phyloP scores from a whole-genome alignment of 2,329 filamentous ascomycete genomes.

The Hymenoscyphus occultus region DNA sequence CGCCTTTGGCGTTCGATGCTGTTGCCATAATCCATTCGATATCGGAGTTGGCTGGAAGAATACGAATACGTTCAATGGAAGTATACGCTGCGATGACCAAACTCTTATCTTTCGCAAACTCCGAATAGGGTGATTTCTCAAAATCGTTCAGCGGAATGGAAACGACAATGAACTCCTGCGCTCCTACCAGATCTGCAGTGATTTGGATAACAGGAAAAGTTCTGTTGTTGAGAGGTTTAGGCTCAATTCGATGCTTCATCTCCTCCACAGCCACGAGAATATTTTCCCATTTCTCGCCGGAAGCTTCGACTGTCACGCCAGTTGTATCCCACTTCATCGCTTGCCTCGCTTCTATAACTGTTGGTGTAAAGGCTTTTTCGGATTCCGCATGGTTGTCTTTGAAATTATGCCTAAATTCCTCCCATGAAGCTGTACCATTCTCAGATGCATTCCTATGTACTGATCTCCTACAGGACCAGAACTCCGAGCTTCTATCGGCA shows the following conservation, averaged over 20 bases:
- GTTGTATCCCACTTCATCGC: constrained; percentile 47
- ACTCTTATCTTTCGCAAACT: constrained; percentile 42
- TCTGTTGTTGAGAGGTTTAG: constrained; percentile 57
- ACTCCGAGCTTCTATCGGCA: constrained; percentile 45
- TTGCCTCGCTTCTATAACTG: constrained; percentile 45
- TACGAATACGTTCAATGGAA: constrained; percentile 58
- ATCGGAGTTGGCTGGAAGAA: constrained; percentile 36
- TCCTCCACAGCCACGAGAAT: constrained; percentile 55
- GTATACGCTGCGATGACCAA: constrained; percentile 59
- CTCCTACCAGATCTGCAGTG: constrained; percentile 44
- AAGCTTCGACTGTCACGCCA: constrained; percentile 41
- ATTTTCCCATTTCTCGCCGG: constrained; percentile 42
- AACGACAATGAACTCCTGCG: constrained; percentile 53
- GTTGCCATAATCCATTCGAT: constrained; percentile 80
- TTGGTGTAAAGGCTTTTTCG: constrained; percentile 58
- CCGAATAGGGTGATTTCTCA: constrained; percentile 34
- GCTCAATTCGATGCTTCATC: constrained; percentile 62
- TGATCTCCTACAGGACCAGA: constrained; percentile 63
- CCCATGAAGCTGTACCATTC: constrained; percentile 57
- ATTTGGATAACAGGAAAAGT: constrained; percentile 66
- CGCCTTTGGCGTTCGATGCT: constrained; percentile 65
- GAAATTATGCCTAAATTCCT: constrained; percentile 60
- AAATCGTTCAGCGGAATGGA: constrained; percentile 52
- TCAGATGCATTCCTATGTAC: constrained; percentile 53
- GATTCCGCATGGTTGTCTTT: constrained; percentile 55